Conservation (phyloP, 192 early-diverging fungal species). For the Spinellus fusiger region DNA sequence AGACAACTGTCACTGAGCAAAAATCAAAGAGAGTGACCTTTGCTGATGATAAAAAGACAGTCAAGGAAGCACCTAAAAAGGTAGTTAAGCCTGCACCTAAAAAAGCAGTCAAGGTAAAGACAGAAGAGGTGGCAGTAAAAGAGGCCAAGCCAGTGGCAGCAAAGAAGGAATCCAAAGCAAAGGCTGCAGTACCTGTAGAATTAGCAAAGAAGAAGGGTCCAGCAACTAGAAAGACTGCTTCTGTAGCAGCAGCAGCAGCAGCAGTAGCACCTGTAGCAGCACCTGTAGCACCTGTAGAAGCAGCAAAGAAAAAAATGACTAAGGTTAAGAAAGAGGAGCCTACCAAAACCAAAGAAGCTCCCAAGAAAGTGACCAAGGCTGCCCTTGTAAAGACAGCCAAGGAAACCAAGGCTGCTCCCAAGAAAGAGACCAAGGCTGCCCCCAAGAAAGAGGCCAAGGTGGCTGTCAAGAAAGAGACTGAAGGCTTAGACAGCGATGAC, state of each 20-base stretch:
- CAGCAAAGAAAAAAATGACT: background rate
- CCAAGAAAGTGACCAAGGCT: slow-evolving; percentile 5
- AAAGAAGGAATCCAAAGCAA: slow-evolving; percentile 18
- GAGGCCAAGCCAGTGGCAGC: slow-evolving; percentile 1
- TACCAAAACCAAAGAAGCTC: slow-evolving; percentile 9
- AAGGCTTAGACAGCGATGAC: slow-evolving; percentile 32
- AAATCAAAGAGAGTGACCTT: slow-evolving; percentile 3
- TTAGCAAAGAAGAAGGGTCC: slow-evolving; percentile 2
- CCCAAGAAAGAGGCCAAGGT: slow-evolving; percentile 10
- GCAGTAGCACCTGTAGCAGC: background rate
- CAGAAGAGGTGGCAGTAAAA: background rate
- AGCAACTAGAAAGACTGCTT: background rate
- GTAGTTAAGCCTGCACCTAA: background rate
- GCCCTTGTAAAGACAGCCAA: slow-evolving; percentile 22
- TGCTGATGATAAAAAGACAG: background rate
- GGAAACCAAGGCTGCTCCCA: slow-evolving; percentile 16
- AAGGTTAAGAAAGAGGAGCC: slow-evolving; percentile 20
- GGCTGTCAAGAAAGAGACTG: slow-evolving; percentile 22
- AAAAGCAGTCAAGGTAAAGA: background rate
- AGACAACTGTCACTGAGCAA: background rate
- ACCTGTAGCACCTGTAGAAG: slow-evolving; percentile 19
- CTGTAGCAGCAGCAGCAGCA: slow-evolving; percentile 21
- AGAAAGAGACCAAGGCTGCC: background rate
- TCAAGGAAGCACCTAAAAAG: background rate
- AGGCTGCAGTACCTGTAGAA: slow-evolving; percentile 15